Conservation (phyloP, 2,329 filamentous ascomycete species). For the Trichoderma pleuroti region DNA sequence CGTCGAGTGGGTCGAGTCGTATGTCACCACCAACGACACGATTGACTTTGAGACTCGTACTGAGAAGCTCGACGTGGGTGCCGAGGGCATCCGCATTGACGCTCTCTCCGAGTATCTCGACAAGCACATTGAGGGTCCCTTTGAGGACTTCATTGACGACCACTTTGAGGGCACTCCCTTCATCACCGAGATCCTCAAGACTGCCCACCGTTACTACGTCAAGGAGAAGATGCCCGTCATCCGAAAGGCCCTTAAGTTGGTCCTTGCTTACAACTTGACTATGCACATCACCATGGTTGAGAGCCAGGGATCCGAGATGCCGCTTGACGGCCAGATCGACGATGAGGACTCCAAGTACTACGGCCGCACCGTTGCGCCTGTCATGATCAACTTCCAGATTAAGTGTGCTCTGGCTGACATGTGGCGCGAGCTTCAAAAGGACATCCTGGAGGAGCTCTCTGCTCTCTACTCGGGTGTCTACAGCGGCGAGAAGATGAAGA, state of each 20-base stretch:
- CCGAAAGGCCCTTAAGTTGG: constrained; percentile 90
- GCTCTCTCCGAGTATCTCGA: constrained; percentile 90
- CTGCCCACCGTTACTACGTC: constrained; percentile 86
- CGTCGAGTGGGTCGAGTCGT: constrained; percentile 88
- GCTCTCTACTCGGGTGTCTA: constrained; percentile 95
- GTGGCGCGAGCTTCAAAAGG: constrained; percentile 97
- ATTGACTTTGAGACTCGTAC: constrained; percentile 83
- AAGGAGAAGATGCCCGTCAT: constrained; percentile 86
- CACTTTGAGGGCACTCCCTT: constrained; percentile 96
- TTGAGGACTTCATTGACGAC: constrained; percentile 90
- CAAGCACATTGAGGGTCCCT: constrained; percentile 87
- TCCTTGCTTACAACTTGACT: constrained; percentile 93
- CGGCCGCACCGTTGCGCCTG: constrained; percentile 86
- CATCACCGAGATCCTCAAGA: constrained; percentile 94
- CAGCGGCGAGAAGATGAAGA: constrained; percentile 94
- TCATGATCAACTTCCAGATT: constrained; percentile 99
- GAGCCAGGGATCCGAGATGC: constrained; percentile 76
- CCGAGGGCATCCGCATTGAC: constrained; percentile 77
- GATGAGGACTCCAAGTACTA: constrained; percentile 82
- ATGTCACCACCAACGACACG: constrained; percentile 63
- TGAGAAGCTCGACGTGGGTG: constrained; percentile 82
- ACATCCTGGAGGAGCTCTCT: constrained; percentile 91
- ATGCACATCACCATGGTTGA: constrained; percentile 93
- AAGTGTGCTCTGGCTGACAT: constrained; percentile 96
- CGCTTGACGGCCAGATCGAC: constrained; percentile 76